A percentile compares a stretch with the other conserved stretches of the same genome.
Conservation (phyloP, 2,329 filamentous ascomycete species). For the Epichloe uncinata region DNA sequence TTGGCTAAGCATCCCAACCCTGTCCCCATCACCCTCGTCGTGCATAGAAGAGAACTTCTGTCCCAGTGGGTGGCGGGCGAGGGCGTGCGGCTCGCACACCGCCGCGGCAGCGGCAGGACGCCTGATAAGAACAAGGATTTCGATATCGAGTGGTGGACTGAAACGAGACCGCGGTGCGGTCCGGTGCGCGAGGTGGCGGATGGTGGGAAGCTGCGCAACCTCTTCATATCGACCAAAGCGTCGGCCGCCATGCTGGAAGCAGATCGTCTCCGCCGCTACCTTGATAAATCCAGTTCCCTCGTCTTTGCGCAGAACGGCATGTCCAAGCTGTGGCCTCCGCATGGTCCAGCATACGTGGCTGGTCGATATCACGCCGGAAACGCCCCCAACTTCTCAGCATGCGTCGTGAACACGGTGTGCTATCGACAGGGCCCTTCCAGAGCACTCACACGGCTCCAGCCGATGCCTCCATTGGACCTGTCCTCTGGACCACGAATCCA, state of each 20-base stretch:
- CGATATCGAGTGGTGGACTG: constrained; percentile 42
- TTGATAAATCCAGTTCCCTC: constrained; percentile 55
- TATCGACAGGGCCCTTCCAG: constrained; percentile 34
- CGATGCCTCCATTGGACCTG: constrained; percentile 32
- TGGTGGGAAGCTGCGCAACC: constrained; percentile 45
- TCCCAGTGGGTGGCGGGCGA: constrained; percentile 30
- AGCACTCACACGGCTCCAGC: constrained; percentile 40
- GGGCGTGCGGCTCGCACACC: constrained; percentile 29
- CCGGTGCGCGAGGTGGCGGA: constrained; percentile 26
- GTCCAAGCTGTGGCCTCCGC: constrained; percentile 49
- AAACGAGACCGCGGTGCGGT: constrained; percentile 24
- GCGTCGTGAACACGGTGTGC: constrained; percentile 47
- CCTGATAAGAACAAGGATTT: constrained; percentile 24
- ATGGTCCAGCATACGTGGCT: constrained; percentile 28
- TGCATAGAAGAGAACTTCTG: constrained; percentile 46
- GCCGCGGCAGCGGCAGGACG: constrained; percentile 15
- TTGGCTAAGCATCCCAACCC: constrained; percentile 45
- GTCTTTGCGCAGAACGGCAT: constrained; percentile 81
- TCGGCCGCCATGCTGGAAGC: constrained; percentile 49
- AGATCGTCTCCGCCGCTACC: constrained; percentile 45
- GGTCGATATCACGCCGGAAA: constrained; percentile 24
- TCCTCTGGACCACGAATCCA: constrained; percentile 18
- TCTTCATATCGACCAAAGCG: constrained; percentile 71
- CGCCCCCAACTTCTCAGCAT: constrained; percentile 58
- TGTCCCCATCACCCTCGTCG: constrained; percentile 68